Evolutionary conservation across 2,329 filamentous ascomycete genomes (phyloP), one percentile per base, ranked within the genome.

Genomic region (Ciborinia camelliae): DNA sequence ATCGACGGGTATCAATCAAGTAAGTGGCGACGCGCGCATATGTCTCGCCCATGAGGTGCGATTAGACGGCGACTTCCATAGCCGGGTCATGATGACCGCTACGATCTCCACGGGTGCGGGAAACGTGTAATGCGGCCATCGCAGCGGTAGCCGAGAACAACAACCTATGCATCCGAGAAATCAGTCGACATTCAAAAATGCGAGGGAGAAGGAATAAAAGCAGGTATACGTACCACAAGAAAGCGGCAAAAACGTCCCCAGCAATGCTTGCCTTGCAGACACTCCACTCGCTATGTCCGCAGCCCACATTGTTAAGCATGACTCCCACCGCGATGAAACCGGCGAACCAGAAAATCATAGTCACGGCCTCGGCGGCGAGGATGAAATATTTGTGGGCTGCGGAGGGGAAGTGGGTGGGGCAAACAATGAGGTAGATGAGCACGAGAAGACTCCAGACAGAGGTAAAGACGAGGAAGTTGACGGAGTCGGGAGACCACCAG

Each of bases 271-370:
- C 69, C 26, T 67, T 62, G 37, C 72, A 75, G 2, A 66, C 63
- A 0, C 67, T 61, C 66, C 60, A 67, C 8, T 80, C 79, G 50
- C 78, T 80, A 48, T 63, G 39, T 73, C 86, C 87, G 64, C 82
- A 79, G 10, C 74, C 77, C 0, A 84, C 79, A 20, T 84, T 81
- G 62, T 84, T 84, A 65, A 92, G 77, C 63, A 81, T 81, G 26
- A 86, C 88, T 0, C 89, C 91, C 14, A 93, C 77, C 0, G 91
- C 91, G 69, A 96, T 87, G 72, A 92, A 90, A 8, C 91, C 92
- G 0, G 89, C 88, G 74, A 97, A 95, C 92, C 92, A 97, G 80
- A 96, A 96, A 64, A 96, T 81, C 78, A 89, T 88, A 12, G 91
- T 95, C 30, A 95, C 70, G 54, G 80, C 81, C 73, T 96, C 90